Conservation (phyloP, 2,329 filamentous ascomycete genomes). For the Cordyceps javanica region DNA sequence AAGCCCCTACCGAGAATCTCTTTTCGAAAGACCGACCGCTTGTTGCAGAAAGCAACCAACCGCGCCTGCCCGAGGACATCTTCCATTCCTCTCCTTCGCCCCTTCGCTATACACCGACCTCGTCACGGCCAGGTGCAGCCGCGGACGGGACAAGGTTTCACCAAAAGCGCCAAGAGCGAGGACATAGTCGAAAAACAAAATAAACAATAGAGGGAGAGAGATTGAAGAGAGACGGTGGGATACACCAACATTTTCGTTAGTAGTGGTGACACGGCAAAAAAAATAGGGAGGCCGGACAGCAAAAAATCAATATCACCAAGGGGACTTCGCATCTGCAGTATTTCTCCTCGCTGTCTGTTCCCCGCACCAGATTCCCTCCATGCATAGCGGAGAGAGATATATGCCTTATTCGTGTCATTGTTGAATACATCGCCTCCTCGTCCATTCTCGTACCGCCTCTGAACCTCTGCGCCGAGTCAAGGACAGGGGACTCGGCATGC, state of each 20-base stretch:
- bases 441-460: not conserved
- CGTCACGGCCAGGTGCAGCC: conserved; percentile 3
- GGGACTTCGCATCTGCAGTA: not conserved
- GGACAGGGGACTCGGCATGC: conserved; percentile 6
- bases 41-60: not conserved
- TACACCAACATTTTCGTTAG: conserved; percentile 6
- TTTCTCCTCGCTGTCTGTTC: not conserved
- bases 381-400: not conserved
- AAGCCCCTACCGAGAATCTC: no score
- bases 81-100: not conserved
- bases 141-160: not conserved
- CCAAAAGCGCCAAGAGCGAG: not conserved
- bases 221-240: not conserved
- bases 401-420: not conserved
- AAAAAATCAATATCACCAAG: not conserved
- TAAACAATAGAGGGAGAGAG: not conserved
- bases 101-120: conserved; percentile 3
- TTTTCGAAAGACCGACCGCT: no score
- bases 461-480: not conserved
- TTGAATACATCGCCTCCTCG: not conserved
- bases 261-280: not conserved
- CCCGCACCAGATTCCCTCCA: not conserved
- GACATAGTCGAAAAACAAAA: not conserved
- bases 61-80: not conserved
- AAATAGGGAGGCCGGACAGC: not conserved